Evolutionary conservation across 1,139 yeast species (phyloP).

Genomic region (Pichia sp.): DNA sequence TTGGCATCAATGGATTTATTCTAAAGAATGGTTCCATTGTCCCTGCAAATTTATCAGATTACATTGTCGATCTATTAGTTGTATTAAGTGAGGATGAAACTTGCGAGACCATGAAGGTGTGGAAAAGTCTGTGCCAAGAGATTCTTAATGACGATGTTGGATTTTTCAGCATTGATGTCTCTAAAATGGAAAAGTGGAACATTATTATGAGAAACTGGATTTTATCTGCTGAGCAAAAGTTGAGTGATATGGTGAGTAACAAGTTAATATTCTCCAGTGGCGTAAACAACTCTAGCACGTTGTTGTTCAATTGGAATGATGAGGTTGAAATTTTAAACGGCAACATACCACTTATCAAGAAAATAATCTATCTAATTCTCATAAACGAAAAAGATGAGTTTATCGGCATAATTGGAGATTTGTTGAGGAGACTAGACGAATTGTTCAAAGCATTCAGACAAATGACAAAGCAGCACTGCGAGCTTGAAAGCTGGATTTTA

Average conservation of each 20-base stretch:
- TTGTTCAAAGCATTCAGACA: slow-evolving; percentile 34
- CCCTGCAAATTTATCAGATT: slow-evolving; percentile 33
- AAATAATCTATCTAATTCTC: slow-evolving; percentile 60
- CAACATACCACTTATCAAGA: slow-evolving; percentile 36
- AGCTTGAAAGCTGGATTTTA: slow-evolving; percentile 47
- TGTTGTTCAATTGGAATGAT: slow-evolving; percentile 75
- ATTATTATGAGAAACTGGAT: slow-evolving; percentile 55
- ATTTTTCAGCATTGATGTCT: slow-evolving; percentile 39
- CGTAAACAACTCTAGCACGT: slow-evolving; percentile 39
- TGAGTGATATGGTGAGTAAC: slow-evolving; percentile 52
- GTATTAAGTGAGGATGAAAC: slow-evolving; percentile 37
- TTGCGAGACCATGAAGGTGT: slow-evolving; percentile 38
- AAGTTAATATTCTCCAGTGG: slow-evolving; percentile 40
- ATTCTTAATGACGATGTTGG: slow-evolving; percentile 45
- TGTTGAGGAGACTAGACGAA: slow-evolving; percentile 49
- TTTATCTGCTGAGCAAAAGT: slow-evolving; percentile 52
- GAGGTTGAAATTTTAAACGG: slow-evolving; percentile 49
- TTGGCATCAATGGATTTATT: slow-evolving; percentile 43
- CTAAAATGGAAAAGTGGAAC: slow-evolving; percentile 43
- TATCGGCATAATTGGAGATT: slow-evolving; percentile 44
- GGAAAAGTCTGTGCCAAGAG: slow-evolving; percentile 54
- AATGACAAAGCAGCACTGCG: slow-evolving; percentile 22
- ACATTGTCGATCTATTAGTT: slow-evolving; percentile 38
- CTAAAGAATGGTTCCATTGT: slow-evolving; percentile 37
- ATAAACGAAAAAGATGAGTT: slow-evolving; percentile 59